Percentiles rank a stretch among this genome's conserved stretches.
phyloP scores from a whole-genome alignment of 2,329 filamentous ascomycete species.

The Aspergillus tanneri region DNA sequence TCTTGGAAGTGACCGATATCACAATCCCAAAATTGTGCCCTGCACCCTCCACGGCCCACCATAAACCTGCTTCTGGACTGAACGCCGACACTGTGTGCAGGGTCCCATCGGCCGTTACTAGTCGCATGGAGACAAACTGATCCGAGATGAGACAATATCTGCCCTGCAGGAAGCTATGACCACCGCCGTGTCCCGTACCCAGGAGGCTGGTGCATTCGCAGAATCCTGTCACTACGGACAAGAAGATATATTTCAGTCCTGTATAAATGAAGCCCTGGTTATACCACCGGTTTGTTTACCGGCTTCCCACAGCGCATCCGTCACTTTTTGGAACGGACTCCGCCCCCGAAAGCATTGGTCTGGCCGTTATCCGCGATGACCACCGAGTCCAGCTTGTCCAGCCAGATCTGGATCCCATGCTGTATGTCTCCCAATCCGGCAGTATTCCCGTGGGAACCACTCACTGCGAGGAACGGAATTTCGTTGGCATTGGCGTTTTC shows the following conservation, averaged over 20 bases:
- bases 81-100: constrained; percentile 5
- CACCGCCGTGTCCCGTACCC: constrained; percentile 57
- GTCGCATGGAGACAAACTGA: constrained; percentile 52
- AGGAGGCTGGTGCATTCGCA: constrained; percentile 54
- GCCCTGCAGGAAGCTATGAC: constrained; percentile 57
- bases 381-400: constrained; percentile 28
- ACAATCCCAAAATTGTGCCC: constrained; percentile 60
- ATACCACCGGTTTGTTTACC: constrained; percentile 53
- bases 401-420: constrained; percentile 18
- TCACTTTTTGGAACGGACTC: constrained; percentile 48
- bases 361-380: constrained; percentile 43
- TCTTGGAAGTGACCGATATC: constrained; percentile 46
- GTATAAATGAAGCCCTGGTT: no score
- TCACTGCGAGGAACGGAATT: constrained; percentile 16
- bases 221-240: constrained; percentile 42
- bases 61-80: constrained; percentile 43
- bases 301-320: constrained; percentile 49
- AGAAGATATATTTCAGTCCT: no score
- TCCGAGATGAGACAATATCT: constrained; percentile 55
- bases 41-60: constrained; percentile 56
- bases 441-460: constrained; percentile 12
- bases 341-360: constrained; percentile 51
- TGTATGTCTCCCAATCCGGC: constrained; percentile 8
- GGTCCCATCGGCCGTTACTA: constrained; percentile 53
- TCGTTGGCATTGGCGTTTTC: constrained; percentile 10